Conservation (phyloP, 495 filamentous ascomycete species). For the Bacidia gigantensis region DNA sequence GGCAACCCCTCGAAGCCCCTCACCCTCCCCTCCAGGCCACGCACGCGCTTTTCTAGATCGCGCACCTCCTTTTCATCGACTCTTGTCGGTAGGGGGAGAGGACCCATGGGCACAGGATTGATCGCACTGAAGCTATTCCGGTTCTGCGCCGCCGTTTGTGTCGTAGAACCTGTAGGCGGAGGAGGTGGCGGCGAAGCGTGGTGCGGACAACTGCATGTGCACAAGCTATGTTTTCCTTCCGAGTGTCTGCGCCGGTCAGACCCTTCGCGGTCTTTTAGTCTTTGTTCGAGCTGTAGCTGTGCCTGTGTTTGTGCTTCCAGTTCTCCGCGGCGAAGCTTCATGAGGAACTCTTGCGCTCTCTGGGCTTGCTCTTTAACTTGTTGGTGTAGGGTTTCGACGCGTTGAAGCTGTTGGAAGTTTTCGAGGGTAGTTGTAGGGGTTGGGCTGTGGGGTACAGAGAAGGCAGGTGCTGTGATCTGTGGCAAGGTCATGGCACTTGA, state of each 20-base stretch:
- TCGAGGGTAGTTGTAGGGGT: slow-evolving; percentile 9
- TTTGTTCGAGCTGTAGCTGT: slow-evolving; percentile 5
- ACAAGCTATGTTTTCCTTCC: slow-evolving; percentile 5
- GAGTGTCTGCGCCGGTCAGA: neutral
- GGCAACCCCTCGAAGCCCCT: slow-evolving; percentile 47
- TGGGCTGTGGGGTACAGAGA: neutral
- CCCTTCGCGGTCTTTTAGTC: slow-evolving; percentile 3
- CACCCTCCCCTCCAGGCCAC: slow-evolving; percentile 44
- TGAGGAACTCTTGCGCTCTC: slow-evolving; percentile 17
- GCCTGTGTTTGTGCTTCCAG: slow-evolving; percentile 10
- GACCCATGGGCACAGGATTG: neutral
- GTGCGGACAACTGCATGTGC: slow-evolving; percentile 14
- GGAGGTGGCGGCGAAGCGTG: slow-evolving; percentile 11
- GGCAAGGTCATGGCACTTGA: neutral
- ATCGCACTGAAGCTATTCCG: slow-evolving; percentile 3
- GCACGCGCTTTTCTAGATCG: slow-evolving; percentile 34
- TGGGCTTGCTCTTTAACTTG: slow-evolving; percentile 16
- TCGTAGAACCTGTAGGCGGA: slow-evolving; percentile 4
- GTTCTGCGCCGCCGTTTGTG: slow-evolving; percentile 5
- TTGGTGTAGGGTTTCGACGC: slow-evolving; percentile 18
- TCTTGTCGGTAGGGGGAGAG: slow-evolving; percentile 3
- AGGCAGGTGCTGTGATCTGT: neutral
- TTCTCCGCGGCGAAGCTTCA: slow-evolving; percentile 14
- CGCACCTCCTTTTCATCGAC: slow-evolving; percentile 37
- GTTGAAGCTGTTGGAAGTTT: slow-evolving; percentile 16